Percentiles rank a stretch among this genome's conserved stretches.
These are phyloP conservation scores for Acidomyces sp. DNA, from an alignment of 495 filamentous ascomycete species.

Conservation along the genomic window DNA sequence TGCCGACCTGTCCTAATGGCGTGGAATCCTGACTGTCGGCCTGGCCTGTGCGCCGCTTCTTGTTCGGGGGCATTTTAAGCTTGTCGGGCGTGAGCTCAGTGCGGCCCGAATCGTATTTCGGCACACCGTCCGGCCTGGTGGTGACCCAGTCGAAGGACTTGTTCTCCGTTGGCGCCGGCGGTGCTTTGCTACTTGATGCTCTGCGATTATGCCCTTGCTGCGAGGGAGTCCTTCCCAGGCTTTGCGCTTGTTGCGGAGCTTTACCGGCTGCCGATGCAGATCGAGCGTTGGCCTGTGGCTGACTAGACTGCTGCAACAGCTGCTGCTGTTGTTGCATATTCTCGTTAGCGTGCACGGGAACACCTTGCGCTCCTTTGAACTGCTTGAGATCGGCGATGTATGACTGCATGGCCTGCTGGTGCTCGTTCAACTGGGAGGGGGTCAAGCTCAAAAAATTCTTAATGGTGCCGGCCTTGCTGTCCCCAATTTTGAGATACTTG, in stretches of 20 bases:
- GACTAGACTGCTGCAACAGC: background rate
- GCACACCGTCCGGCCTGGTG: conserved; percentile 59
- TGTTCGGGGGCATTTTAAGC: conserved; percentile 40
- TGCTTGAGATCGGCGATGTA: conserved; percentile 11
- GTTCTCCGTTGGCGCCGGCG: conserved; percentile 53
- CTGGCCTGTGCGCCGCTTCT: conserved; percentile 36
- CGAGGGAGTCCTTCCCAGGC: background rate
- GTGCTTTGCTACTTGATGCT: conserved; percentile 24
- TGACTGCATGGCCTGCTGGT: conserved; percentile 24
- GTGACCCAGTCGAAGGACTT: conserved; percentile 55
- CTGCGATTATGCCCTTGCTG: conserved; percentile 8
- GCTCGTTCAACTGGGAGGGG: conserved; percentile 41
- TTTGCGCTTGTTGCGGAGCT: conserved; percentile 1
- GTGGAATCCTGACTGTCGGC: conserved; percentile 17
- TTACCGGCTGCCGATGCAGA: background rate
- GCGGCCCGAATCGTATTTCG: conserved; percentile 38
- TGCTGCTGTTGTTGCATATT: conserved; percentile 1
- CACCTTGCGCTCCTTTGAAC: background rate
- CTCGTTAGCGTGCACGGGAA: too few relatives aligned
- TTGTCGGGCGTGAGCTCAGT: conserved; percentile 35
- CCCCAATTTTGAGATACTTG: conserved; percentile 44
- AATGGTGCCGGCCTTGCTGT: conserved; percentile 36
- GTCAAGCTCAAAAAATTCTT: conserved; percentile 47
- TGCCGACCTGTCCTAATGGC: conserved; percentile 18
- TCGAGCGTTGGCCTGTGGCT: background rate